Base-by-base conservation (phyloP, 2,329 filamentous ascomycete species). In the Neonectria neomacrospora region DNA sequence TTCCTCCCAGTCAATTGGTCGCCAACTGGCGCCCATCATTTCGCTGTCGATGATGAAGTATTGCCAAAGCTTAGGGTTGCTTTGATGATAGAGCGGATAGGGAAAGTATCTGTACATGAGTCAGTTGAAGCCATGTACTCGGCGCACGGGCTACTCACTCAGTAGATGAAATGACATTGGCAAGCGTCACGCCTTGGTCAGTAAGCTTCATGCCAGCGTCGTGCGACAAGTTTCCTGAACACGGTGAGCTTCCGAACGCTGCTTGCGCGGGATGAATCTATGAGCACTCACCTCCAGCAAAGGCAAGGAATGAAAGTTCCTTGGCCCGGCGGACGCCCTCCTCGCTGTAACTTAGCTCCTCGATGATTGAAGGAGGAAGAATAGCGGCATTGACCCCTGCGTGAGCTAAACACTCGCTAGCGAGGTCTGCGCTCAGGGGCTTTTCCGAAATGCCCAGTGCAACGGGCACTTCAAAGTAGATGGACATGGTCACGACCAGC, bases 1-100 rank as follows among this genome's bases (percentile, higher is more conserved):
- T 0, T 68, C 66, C 42, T 41, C 37, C 37, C 37, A 41, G 18
- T 41, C 37, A 4, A 41, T 18, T 3, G 37, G 37, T 10, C 37
- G 37, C 37, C 37, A 41, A 1, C 10, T 7, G n/a, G 37, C 37
- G 7, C 37, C 37, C 37, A 41, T 41, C 5, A 41, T 18, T 9
- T 41, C 37, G n/a, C 37, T 41, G n/a, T 10, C 18, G 37, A 41
- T 41, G 5, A 41, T 41, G n/a, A 41, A 41, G n/a, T 41, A 41
- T 18, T n/a, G n/a, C 37, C 37, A 41, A 3, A 41, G 37, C 37
- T 41, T 7, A 18, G 7, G 37, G 37, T 41, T 4, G 16, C n/a
- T 18, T 10, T 41, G n/a, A 4, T 18, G 4, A 18, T 41, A 18
- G 1, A 41, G 37, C n/a, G n/a, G 37, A 18, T 41, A 41, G n/a